Evolutionary conservation across 345 rosid genomes (phyloP).

Genomic region (Pistacia integerrima): DNA sequence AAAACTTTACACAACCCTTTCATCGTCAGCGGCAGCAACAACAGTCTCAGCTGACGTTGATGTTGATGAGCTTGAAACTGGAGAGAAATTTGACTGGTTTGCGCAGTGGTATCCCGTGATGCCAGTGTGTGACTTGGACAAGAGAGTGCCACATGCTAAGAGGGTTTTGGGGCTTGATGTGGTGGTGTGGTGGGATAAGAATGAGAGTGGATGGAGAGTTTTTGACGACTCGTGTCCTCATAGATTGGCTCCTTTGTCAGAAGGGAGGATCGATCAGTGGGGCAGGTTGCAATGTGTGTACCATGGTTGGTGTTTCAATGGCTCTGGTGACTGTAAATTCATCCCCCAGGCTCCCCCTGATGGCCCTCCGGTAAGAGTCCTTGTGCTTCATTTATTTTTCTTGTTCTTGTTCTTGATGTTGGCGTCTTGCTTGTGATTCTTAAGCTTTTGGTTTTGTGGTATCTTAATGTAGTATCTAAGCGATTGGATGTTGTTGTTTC

Average conservation of each 20-base stretch:
- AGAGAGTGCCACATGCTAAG: slow-evolving; percentile 49
- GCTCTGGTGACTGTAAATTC: slow-evolving; percentile 47
- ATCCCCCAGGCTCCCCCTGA: slow-evolving; percentile 51
- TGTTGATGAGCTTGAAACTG: slow-evolving; percentile 17
- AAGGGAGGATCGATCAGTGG: slow-evolving; percentile 51
- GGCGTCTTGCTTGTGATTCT: not conserved
- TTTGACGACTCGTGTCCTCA: slow-evolving; percentile 56
- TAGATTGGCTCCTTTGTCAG: slow-evolving; percentile 50
- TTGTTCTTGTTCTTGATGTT: not conserved
- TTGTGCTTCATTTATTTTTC: not conserved
- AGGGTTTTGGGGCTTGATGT: slow-evolving; percentile 48
- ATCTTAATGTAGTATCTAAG: too few relatives aligned
- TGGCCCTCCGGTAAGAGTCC: slow-evolving; percentile 42
- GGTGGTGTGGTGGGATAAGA: slow-evolving; percentile 61
- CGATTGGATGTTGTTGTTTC: too few relatives aligned
- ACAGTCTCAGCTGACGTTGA: slow-evolving; percentile 13
- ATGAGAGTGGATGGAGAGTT: slow-evolving; percentile 46
- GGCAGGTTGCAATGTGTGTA: slow-evolving; percentile 51
- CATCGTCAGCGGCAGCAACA: not conserved
- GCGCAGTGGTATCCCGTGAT: slow-evolving; percentile 53
- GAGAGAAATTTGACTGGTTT: slow-evolving; percentile 47
- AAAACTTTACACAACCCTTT: slow-evolving; percentile 21
- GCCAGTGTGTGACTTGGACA: slow-evolving; percentile 55
- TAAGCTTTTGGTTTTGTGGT: too few relatives aligned
- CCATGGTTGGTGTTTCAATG: slow-evolving; percentile 57